A percentile compares a stretch with the other conserved stretches of the same genome.
Evolutionary conservation across 2,329 filamentous ascomycete genomes (phyloP).

Genomic region (Sphaerostilbella broomeana): DNA sequence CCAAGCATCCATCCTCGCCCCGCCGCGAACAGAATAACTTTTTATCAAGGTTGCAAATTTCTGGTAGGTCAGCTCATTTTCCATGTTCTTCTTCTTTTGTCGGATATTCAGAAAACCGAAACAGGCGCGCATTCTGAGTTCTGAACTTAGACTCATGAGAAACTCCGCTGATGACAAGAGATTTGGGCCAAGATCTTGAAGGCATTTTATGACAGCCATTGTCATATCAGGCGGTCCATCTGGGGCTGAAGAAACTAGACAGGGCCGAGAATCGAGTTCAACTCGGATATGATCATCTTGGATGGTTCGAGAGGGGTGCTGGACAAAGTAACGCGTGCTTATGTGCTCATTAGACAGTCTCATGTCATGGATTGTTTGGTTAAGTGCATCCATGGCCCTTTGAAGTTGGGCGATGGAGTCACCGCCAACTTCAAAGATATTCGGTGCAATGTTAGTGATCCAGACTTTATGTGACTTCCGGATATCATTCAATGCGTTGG

Average conservation of each 20-base stretch:
- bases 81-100: constrained; percentile 20
- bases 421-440: constrained; percentile 23
- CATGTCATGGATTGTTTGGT: constrained; percentile 28
- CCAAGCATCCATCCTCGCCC: constrained; percentile 23
- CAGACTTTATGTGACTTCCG: constrained; percentile 25
- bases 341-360: constrained; percentile 22
- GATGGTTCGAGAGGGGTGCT: constrained; percentile 17
- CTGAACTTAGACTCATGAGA: constrained; percentile 20
- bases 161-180: constrained; percentile 20
- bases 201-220: constrained; percentile 5
- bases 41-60: constrained; percentile 22
- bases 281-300: constrained; percentile 17
- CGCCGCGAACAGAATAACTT: constrained; percentile 25
- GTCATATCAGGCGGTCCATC: not conserved
- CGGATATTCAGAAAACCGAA: constrained; percentile 26
- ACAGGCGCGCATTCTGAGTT: constrained; percentile 26
- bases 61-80: constrained; percentile 19
- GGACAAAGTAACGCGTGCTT: constrained; percentile 23
- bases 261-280: constrained; percentile 21
- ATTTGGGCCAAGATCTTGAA: constrained; percentile 17
- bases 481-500: constrained; percentile 22
- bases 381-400: constrained; percentile 23
- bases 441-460: constrained; percentile 21
- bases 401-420: constrained; percentile 20
- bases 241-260: constrained; percentile 1